phyloP scores from a whole-genome alignment of 2,329 filamentous ascomycete species.

The Fusarium denticulatum region DNA sequence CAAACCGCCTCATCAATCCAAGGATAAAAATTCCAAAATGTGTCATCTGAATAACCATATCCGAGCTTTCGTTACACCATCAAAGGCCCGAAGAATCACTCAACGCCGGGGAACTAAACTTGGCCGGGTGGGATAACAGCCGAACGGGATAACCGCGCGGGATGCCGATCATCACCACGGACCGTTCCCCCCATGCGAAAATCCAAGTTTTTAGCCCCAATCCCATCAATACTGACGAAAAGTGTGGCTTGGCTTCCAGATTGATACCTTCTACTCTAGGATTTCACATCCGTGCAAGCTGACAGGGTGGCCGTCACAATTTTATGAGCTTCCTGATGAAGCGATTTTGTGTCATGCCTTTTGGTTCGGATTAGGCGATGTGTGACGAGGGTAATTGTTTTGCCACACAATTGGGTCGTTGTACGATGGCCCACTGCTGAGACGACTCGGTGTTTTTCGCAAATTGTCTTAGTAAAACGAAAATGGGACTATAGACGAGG shows the following conservation, averaged over 20 bases:
- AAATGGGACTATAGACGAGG: background rate
- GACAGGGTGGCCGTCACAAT: background rate
- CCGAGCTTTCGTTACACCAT: background rate
- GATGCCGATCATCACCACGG: background rate
- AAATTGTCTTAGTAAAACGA: background rate
- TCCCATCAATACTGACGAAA: background rate
- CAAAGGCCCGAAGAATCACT: background rate
- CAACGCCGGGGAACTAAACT: background rate
- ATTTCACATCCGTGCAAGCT: background rate
- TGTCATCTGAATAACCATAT: background rate
- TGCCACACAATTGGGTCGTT: background rate
- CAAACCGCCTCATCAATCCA: background rate
- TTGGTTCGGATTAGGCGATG: background rate
- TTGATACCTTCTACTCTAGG: background rate
- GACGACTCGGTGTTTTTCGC: background rate
- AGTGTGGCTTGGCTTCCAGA: background rate
- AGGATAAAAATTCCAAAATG: background rate
- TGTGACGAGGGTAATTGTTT: background rate
- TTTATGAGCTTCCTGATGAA: background rate
- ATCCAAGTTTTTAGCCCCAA: background rate
- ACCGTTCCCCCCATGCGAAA: background rate
- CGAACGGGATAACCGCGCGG: slow-evolving; percentile 11
- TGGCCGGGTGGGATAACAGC: slow-evolving; percentile 1
- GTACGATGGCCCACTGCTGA: background rate
- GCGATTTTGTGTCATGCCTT: background rate